These are phyloP conservation scores for Vitis rotundifolia DNA, from an alignment of 164 flowering plant genomes.

Conservation along the genomic window DNA sequence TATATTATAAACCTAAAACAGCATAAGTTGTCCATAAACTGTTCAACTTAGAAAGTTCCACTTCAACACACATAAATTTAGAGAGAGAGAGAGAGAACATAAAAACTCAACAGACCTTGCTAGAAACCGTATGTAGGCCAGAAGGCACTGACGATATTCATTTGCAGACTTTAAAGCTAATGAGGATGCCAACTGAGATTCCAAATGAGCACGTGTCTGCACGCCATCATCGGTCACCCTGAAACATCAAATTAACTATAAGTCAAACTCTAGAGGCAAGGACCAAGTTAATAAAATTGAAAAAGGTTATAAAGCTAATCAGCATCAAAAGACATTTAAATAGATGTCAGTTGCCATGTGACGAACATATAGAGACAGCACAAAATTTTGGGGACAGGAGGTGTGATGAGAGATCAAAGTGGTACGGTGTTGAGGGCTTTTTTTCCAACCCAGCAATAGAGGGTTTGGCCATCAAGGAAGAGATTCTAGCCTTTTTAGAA, in stretches of 20 bases:
- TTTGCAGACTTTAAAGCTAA: constrained; percentile 80
- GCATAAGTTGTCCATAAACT: too few species aligned
- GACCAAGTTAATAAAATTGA: not conserved
- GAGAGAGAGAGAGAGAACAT: not conserved
- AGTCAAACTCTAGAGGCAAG: constrained; percentile 9
- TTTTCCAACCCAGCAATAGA: too few species aligned
- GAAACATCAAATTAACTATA: constrained; percentile 11
- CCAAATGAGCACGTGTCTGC: constrained; percentile 98
- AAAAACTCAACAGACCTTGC: constrained; percentile 59
- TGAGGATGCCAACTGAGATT: constrained; percentile 90
- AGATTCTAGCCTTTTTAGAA: too few species aligned
- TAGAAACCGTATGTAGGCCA: constrained; percentile 81
- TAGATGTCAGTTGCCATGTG: too few species aligned
- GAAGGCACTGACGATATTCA: constrained; percentile 90
- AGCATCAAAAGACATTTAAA: too few species aligned
- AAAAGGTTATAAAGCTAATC: not conserved
- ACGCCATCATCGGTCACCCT: constrained; percentile 96
- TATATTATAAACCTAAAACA: not conserved
- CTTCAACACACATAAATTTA: too few species aligned
- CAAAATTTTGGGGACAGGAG: too few species aligned
- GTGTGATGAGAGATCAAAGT: too few species aligned
- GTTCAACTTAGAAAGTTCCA: too few species aligned
- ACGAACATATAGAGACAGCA: too few species aligned
- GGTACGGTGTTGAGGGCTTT: too few species aligned
- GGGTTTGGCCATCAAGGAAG: too few species aligned